These are phyloP conservation scores for Exophiala sideris DNA, from an alignment of 2,329 filamentous ascomycete species.

Conservation along the genomic window DNA sequence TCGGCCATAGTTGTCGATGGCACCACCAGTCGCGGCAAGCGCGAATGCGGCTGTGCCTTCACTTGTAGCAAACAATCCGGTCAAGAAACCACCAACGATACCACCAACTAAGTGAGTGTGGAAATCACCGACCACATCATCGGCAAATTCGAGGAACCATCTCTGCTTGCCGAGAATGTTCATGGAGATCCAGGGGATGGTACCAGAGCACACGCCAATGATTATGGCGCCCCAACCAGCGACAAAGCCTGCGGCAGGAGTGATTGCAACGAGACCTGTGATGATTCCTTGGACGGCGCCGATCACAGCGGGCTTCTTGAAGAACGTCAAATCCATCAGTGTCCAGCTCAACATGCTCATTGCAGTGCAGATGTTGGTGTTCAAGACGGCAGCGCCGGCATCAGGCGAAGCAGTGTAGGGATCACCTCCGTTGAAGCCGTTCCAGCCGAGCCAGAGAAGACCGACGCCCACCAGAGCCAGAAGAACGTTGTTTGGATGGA, in stretches of 20 bases:
- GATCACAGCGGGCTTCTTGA: slow-evolving; percentile 50
- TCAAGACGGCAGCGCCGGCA: slow-evolving; percentile 51
- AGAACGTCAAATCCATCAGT: slow-evolving; percentile 45
- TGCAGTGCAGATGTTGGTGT: slow-evolving; percentile 51
- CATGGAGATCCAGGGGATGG: slow-evolving; percentile 50
- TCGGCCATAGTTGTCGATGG: slow-evolving; percentile 49
- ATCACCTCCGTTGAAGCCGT: slow-evolving; percentile 54
- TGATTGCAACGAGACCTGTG: slow-evolving; percentile 52
- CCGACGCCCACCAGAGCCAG: slow-evolving; percentile 47
- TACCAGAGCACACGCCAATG: slow-evolving; percentile 45
- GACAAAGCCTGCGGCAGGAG: slow-evolving; percentile 50
- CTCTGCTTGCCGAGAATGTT: slow-evolving; percentile 46
- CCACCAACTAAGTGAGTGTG: slow-evolving; percentile 51
- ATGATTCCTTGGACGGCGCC: slow-evolving; percentile 53
- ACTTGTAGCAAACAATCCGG: slow-evolving; percentile 63
- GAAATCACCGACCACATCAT: slow-evolving; percentile 52
- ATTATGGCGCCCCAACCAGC: slow-evolving; percentile 52
- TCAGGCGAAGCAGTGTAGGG: slow-evolving; percentile 51
- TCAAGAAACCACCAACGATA: slow-evolving; percentile 55
- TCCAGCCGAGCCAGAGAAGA: slow-evolving; percentile 53
- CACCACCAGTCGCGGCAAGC: slow-evolving; percentile 45
- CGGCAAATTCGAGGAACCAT: slow-evolving; percentile 59
- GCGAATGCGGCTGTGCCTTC: slow-evolving; percentile 49
- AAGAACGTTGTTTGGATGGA: slow-evolving; percentile 48
- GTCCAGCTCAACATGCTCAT: slow-evolving; percentile 49